Conservation (phyloP, 2,329 filamentous ascomycete species). For the Neonectria hederae region DNA sequence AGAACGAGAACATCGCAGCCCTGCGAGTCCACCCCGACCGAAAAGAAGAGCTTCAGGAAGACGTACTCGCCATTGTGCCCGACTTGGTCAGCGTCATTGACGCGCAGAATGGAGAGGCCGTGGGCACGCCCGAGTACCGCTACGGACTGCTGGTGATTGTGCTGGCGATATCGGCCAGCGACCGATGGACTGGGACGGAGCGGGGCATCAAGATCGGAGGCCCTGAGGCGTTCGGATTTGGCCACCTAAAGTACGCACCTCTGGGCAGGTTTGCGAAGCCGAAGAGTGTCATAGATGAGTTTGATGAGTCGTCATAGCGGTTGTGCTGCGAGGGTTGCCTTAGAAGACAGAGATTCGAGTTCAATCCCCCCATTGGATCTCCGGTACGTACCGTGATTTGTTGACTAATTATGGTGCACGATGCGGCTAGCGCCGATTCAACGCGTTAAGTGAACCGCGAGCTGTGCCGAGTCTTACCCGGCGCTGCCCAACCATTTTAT, state of each 20-base stretch:
- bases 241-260: constrained; percentile 58
- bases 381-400: neutral
- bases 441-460: neutral
- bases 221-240: constrained; percentile 58
- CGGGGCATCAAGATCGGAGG: constrained; percentile 61
- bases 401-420: neutral
- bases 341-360: neutral
- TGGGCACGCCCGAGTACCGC: constrained; percentile 66
- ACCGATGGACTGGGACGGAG: constrained; percentile 55
- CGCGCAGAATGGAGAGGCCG: constrained; percentile 63
- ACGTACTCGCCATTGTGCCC: constrained; percentile 63
- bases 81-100: constrained; percentile 67
- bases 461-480: neutral
- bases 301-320: constrained; percentile 24
- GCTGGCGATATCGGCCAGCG: constrained; percentile 56
- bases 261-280: constrained; percentile 60
- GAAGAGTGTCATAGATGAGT: constrained; percentile 64
- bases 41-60: constrained; percentile 50
- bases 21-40: constrained; percentile 47
- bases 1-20: constrained; percentile 78
- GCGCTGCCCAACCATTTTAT: neutral
- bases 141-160: constrained; percentile 63
- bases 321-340: neutral
- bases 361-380: neutral
- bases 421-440: neutral